Percentiles rank a stretch among this genome's conserved stretches.
phyloP scores from a whole-genome alignment of 2,329 filamentous ascomycete species.

The Ophioceras dolichostomum region DNA sequence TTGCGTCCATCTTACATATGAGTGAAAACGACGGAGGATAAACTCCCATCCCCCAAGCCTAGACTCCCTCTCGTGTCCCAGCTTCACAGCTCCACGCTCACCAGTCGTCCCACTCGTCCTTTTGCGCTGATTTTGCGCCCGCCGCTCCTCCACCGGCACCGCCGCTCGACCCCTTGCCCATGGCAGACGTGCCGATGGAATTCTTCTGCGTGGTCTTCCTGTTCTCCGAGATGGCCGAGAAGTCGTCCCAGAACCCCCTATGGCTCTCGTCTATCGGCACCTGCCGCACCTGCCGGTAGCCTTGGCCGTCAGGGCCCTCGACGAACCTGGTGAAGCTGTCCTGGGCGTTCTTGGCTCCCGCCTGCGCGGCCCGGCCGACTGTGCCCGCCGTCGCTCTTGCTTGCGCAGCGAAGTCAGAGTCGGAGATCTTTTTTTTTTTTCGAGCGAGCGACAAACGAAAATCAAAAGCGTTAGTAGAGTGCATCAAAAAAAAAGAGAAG shows the following conservation, averaged over 20 bases:
- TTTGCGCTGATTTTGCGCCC: slow-evolving; percentile 19
- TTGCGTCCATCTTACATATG: too few species aligned
- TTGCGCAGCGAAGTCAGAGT: slow-evolving; percentile 64
- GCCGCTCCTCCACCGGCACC: slow-evolving; percentile 12
- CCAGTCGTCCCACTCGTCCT: slow-evolving; percentile 56
- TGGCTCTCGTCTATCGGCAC: slow-evolving; percentile 48
- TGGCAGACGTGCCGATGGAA: slow-evolving; percentile 46
- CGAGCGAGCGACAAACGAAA: too few species aligned
- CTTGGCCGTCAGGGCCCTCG: slow-evolving; percentile 46
- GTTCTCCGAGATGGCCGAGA: slow-evolving; percentile 57
- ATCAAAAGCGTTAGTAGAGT: too few species aligned
- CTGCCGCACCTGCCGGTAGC: slow-evolving; percentile 23
- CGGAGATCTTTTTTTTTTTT: slow-evolving; percentile 67
- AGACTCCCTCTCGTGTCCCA: too few species aligned
- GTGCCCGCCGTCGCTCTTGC: slow-evolving; percentile 50
- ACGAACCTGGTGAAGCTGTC: slow-evolving; percentile 80
- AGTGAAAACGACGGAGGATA: too few species aligned
- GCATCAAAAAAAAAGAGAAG: slow-evolving; percentile 4
- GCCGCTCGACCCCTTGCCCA: slow-evolving; percentile 38
- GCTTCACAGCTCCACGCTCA: too few species aligned
- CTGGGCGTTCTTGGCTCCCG: slow-evolving; percentile 62
- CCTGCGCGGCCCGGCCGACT: slow-evolving; percentile 52
- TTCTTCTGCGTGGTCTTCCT: slow-evolving; percentile 29
- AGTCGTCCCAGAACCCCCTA: slow-evolving; percentile 87
- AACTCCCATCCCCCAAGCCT: too few species aligned